Base-by-base conservation (phyloP, 192 early-diverging fungal species). In the Umbelopsis vinacea region DNA sequence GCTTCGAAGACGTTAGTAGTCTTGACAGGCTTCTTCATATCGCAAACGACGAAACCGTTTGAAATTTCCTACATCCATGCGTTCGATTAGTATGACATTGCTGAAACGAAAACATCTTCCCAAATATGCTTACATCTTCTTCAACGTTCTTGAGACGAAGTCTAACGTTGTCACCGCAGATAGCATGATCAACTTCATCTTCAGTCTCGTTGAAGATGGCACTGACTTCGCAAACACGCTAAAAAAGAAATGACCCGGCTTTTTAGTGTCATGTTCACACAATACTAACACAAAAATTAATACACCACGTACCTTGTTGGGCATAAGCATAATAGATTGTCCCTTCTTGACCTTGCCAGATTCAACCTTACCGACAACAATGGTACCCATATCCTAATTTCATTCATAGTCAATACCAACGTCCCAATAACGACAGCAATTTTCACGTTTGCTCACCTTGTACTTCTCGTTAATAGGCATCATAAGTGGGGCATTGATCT, bases 311-410 rank as follows among this genome's bases (percentile, higher is more conserved):
- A 90, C 89, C 84, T 87, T 92, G 83, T 97, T 96, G 69, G 98
- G 98, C 97, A 99, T 97, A 67, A 99, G 79, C 40, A 97, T 57
- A 3, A 98, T 85, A 71, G 71, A 76, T 68, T 95, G 92, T 40
- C 95, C 96, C 85, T 96, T 93, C 83, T 88, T 92, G 70, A 99
- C 80, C 54, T 84, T 83, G 33, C 98, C 98, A 38, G 94, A 92
- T 81, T 99, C 98, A 69, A 99, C 88, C 87, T 99, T 99, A 71
- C 98, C 98, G 17, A 91, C 90, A 43, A 98, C 87, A 45, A 99
- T 82, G 2, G 95, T 97, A 68, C 98, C 98, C 97, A 98, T 97
- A 77, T 99, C 96, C 90, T 87, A 35, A 48, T 43, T 43, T 3
- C 4, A 43, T 12, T 3, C 38, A 43, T 11, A 43, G 40, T 43